Conservation (phyloP, 2,329 filamentous ascomycete genomes). For the Emmonsiellopsis sp. region DNA sequence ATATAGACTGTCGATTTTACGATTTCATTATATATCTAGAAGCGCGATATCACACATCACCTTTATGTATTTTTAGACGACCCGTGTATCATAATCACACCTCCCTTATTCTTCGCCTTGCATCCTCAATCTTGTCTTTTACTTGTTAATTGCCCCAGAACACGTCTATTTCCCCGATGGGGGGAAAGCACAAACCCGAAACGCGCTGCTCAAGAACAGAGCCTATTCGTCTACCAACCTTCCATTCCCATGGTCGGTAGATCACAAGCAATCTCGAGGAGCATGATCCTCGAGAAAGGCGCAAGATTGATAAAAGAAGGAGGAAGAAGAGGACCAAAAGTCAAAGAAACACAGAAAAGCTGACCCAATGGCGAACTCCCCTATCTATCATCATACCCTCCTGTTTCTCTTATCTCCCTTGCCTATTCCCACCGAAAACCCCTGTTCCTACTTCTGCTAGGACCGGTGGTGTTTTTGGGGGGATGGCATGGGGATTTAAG, state of each 20-base stretch:
- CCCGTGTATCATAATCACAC: constrained; percentile 7
- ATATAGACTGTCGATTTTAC: background rate
- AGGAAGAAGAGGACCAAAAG: constrained; percentile 16
- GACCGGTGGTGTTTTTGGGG: background rate
- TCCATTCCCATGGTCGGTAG: constrained; percentile 38
- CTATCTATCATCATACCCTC: too few species aligned
- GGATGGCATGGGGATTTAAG: background rate
- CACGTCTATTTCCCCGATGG: too few species aligned
- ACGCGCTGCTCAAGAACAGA: constrained; percentile 46
- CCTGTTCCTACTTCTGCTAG: too few species aligned
- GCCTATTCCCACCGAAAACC: too few species aligned
- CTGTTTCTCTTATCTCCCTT: too few species aligned
- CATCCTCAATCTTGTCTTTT: background rate
- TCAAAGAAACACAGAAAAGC: constrained; percentile 4
- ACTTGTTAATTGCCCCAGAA: background rate
- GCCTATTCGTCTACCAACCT: constrained; percentile 40
- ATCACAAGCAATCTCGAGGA: constrained; percentile 37
- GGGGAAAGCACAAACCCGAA: too few species aligned
- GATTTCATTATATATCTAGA: background rate
- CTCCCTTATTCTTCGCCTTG: background rate
- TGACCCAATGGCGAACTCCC: too few species aligned
- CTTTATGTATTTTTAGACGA: constrained; percentile 1
- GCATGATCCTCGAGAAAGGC: constrained; percentile 24
- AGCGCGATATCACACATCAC: background rate
- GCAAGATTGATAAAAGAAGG: constrained; percentile 38